Evolutionary conservation across 192 early-diverging fungal genomes (phyloP), one percentile per base, ranked within the genome.

Genomic region (Radiomyces spectabilis): DNA sequence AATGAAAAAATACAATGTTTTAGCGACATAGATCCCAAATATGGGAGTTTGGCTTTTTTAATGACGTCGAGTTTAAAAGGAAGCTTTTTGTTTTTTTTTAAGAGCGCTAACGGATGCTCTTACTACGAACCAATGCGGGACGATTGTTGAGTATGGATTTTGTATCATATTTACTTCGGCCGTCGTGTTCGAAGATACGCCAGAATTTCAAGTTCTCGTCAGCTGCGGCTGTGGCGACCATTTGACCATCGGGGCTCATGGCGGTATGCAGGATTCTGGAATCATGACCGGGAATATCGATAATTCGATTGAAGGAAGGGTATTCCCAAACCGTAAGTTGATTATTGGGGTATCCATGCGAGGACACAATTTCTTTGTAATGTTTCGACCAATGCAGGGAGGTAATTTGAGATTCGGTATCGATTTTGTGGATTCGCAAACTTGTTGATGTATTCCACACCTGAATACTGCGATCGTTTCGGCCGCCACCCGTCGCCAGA

Each of bases 151-250:
- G n/a, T n/a, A n/a, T n/a, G n/a, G n/a, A n/a, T n/a, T n/a, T n/a
- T n/a, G n/a, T n/a, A n/a, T n/a, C n/a, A n/a, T n/a, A n/a, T n/a
- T n/a, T n/a, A n/a, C 21, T 25, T 9, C 25, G 30, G 24, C 52
- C 57, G 3, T 59, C 9, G 9, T 59, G 32, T 42, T 89, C 84
- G 71, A 93, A 98, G 29, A 96, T 66, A 50, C 80, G 86, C 96
- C 96, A 99, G 68, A 99, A 96, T 59, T 95, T 88, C 43, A 99
- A 68, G 29, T 89, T 95, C 52, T 95, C 91, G 66, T 99, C 96
- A 42, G 88, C 87, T 15, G 95, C 86, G 1, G 90, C 87, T 3
- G 92, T 97, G 5, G 95, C 93, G 12, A 99, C 77, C 3, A 84
- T 81, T 58, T 96, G 87, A 4, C 91, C 92, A 62, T 96, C 93